Evolutionary conservation across 2,329 filamentous ascomycete genomes (phyloP).

Genomic region (Sporothrix brasiliensis): DNA sequence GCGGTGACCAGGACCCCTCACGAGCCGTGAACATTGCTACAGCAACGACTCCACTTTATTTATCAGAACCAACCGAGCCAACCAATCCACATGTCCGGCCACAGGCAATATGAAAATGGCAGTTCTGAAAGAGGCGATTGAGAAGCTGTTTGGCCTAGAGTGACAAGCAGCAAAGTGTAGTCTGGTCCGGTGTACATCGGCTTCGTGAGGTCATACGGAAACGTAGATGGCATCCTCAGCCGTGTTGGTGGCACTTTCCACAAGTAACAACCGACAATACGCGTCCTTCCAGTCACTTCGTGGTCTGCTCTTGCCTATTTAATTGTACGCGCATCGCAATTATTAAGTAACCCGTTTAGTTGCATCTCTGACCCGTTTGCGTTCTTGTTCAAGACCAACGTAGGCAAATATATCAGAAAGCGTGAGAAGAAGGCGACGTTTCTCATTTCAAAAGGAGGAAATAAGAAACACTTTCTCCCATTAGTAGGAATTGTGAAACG

Average conservation of each 20-base stretch:
- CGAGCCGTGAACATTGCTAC: slow-evolving; percentile 31
- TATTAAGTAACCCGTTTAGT: not conserved
- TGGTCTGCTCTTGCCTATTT: not conserved
- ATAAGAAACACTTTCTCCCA: not conserved
- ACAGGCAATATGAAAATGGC: too few relatives aligned
- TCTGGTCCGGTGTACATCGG: not conserved
- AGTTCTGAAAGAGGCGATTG: not conserved
- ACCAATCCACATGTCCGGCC: too few relatives aligned
- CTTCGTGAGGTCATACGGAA: not conserved
- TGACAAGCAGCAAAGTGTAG: too few relatives aligned
- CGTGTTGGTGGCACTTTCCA: not conserved
- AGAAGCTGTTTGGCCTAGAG: not conserved
- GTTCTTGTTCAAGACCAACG: too few relatives aligned
- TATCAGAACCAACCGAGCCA: slow-evolving; percentile 6
- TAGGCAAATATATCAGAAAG: not conserved
- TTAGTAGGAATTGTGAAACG: not conserved
- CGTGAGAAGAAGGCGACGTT: too few relatives aligned
- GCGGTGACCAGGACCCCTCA: slow-evolving; percentile 2
- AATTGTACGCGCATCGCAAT: not conserved
- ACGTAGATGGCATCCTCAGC: not conserved
- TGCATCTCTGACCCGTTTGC: not conserved
- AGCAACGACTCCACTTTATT: slow-evolving; percentile 31
- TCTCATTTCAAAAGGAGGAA: too few relatives aligned
- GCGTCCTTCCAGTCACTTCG: not conserved
- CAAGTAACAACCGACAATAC: not conserved